Evolutionary conservation across 345 rosid genomes (phyloP).

Genomic region (Eucalyptus sideroxylon): DNA sequence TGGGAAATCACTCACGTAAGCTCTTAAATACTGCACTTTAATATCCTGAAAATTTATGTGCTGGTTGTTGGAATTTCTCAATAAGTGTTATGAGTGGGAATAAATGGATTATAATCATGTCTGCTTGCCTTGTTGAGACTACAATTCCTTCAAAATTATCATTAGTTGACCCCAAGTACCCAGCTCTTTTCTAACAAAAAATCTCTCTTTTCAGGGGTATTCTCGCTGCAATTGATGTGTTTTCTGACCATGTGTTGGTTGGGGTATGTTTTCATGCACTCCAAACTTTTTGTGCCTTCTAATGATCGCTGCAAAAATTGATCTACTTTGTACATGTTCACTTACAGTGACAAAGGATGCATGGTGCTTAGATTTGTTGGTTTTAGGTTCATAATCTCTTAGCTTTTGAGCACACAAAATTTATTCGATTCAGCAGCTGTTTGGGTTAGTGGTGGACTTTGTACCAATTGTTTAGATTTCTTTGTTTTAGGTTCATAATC

Average conservation of each 20-base stretch:
- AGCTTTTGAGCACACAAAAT: not conserved
- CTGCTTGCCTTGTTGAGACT: not conserved
- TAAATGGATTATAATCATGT: not conserved
- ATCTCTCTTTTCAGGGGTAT: conserved; percentile 55
- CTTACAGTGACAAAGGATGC: not conserved
- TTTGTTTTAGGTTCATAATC: not conserved
- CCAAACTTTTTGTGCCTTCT: not conserved
- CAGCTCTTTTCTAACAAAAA: not conserved
- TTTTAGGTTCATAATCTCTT: not conserved
- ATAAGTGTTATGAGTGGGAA: not conserved
- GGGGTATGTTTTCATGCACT: conserved; percentile 51
- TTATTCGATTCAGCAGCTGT: not conserved
- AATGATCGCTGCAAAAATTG: not conserved
- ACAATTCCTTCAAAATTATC: not conserved
- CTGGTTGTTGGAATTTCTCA: not conserved
- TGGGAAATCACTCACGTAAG: conserved; percentile 99
- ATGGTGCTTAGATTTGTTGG: not conserved
- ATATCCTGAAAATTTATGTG: not conserved
- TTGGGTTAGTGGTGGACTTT: not conserved
- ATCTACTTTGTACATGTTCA: not conserved
- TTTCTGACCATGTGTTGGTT: conserved; percentile 47
- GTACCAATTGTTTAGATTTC: not conserved
- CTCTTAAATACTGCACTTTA: not conserved
- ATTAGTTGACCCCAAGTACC: not conserved
- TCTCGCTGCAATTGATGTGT: conserved; percentile 88